These are phyloP conservation scores for Agarophyton chilense DNA, from an alignment of 23 red algal genomes.

Conservation along the genomic window DNA sequence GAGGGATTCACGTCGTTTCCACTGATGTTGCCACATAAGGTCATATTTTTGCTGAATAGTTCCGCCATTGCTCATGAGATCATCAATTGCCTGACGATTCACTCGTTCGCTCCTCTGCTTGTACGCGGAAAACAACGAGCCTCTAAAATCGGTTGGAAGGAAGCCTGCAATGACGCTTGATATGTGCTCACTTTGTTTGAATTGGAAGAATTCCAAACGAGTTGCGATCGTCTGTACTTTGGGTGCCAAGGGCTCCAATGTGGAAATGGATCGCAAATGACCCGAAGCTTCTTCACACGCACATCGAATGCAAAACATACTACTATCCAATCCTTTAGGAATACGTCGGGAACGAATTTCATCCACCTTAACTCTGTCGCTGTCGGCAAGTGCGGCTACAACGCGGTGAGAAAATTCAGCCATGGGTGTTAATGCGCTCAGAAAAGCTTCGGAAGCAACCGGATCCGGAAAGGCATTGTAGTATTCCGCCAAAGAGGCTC, in stretches of 20 bases:
- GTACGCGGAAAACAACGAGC: conserved; percentile 9
- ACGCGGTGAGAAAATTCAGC: neutral
- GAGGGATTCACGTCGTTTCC: conserved; percentile 46
- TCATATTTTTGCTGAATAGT: conserved; percentile 23
- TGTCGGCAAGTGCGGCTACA: neutral
- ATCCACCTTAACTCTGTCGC: neutral
- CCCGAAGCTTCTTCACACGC: conserved; percentile 35
- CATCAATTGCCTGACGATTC: conserved; percentile 7
- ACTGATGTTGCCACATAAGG: conserved; percentile 47
- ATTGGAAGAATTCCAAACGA: conserved; percentile 31
- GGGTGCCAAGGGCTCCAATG: neutral
- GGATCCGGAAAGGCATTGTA: neutral
- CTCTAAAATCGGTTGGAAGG: conserved; percentile 39
- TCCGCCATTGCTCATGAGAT: conserved; percentile 15
- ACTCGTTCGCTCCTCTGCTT: conserved; percentile 35
- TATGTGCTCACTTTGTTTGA: conserved; percentile 35
- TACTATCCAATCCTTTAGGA: conserved; percentile 28
- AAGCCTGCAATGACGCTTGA: conserved; percentile 20
- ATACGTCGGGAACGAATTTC: neutral
- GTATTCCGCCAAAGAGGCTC: neutral
- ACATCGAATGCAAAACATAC: conserved; percentile 39
- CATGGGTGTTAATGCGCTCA: neutral
- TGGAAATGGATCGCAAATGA: neutral
- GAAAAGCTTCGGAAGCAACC: neutral
- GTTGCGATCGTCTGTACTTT: conserved; percentile 6